Evolutionary conservation across 2,329 filamentous ascomycete species (phyloP).

Genomic region (Sphaceloma murrayae): DNA sequence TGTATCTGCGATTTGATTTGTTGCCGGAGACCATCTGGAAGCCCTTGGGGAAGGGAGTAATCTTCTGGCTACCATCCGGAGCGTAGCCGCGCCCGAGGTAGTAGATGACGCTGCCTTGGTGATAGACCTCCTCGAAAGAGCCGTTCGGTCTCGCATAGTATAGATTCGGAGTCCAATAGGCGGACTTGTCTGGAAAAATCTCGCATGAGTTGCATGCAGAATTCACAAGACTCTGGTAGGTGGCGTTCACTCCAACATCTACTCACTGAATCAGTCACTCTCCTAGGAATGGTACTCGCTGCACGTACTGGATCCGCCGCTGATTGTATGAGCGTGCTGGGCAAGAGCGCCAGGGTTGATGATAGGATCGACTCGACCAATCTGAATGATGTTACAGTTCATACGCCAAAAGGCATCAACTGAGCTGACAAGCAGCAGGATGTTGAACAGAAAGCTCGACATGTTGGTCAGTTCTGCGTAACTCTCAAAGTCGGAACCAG

Average conservation of each 20-base stretch:
- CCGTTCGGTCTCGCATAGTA: slow-evolving; percentile 31
- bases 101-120: slow-evolving; percentile 24
- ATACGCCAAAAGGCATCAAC: slow-evolving; percentile 31
- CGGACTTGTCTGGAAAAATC: slow-evolving; percentile 29
- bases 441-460: slow-evolving; percentile 9
- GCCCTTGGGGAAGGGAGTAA: slow-evolving; percentile 22
- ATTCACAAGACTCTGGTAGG: slow-evolving; percentile 20
- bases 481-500: background rate
- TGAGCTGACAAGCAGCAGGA: slow-evolving; percentile 13
- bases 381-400: slow-evolving; percentile 29
- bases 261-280: no score
- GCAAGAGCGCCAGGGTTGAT: slow-evolving; percentile 27
- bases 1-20: slow-evolving; percentile 26
- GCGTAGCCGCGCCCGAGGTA: slow-evolving; percentile 24
- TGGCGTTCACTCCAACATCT: slow-evolving; percentile 22
- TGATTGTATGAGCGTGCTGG: slow-evolving; percentile 29
- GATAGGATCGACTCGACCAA: slow-evolving; percentile 30
- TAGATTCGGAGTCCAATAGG: slow-evolving; percentile 31
- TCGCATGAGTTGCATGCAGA: slow-evolving; percentile 27
- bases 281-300: no score
- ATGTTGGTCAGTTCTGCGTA: slow-evolving; percentile 8
- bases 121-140: slow-evolving; percentile 27
- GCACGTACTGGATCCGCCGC: slow-evolving; percentile 30
- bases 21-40: slow-evolving; percentile 28
- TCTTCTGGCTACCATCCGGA: slow-evolving; percentile 16